Evolutionary conservation across 1,284 basidiomycete genomes (phyloP), one percentile per base, ranked within the genome.

Genomic region (Pulveroboletus sp.): DNA sequence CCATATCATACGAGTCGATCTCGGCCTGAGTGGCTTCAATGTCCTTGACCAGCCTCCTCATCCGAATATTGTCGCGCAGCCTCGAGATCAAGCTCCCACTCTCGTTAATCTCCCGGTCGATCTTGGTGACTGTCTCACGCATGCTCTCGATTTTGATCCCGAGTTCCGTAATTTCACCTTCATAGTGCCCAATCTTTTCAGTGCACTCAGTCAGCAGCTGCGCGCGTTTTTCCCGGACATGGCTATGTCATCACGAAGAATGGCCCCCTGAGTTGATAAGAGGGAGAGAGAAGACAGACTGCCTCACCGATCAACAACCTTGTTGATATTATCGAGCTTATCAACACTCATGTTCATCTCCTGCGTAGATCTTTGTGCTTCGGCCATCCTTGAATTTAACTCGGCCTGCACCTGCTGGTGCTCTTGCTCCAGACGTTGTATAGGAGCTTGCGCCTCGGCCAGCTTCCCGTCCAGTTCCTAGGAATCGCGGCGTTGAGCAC

Each of bases 41-140:
- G 47, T 92, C 85, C 54, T 79, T 78, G 56, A 80, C 78, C 44
- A 94, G 79, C 65, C 84, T 83, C 49, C 94, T 81, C 59, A 92
- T 85, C 11, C 91, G 86, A 43, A 96, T 77, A 70, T 98, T 99
- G 71, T 94, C 91, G 58, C 88, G 85, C 61, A 98, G 79, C 71
- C 92, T 96, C 20, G 84, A 81, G 48, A 86, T 74, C 17, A 82
- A 82, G 39, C 86, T 82, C 48, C 85, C 86, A 51, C 89, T 83
- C 62, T 89, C 85, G 65, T 84, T 84, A 70, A 92, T 86, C 66
- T 89, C 87, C 66, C 83, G 86, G 64, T 90, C 86, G 39, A 90
- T 80, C 33, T 72, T 74, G 31, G 75, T 74, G 35, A 89, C 80
- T 26, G 69, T 74, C 44, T 80, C 77, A 35, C 88, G 83, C 36